Conservation (phyloP, 768 basidiomycete genomes). For the Pleurotus tuoliensis region DNA sequence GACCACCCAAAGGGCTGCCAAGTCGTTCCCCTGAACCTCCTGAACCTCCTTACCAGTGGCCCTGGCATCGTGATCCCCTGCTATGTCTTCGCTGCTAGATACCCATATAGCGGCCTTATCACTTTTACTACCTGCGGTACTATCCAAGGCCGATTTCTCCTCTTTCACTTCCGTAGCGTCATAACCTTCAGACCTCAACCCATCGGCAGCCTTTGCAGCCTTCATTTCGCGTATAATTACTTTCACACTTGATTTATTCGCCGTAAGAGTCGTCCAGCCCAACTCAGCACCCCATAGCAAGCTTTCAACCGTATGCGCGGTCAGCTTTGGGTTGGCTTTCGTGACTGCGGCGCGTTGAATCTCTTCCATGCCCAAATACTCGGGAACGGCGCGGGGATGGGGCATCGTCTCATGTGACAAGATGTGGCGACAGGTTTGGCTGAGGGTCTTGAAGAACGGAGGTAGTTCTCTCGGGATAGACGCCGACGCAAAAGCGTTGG, state of each 20-base stretch:
- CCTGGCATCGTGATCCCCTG: conserved; percentile 4
- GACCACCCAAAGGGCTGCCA: conserved; percentile 64
- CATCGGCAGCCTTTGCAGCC: conserved; percentile 28
- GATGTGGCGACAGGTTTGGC: conserved; percentile 50
- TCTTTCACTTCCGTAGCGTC: neutral
- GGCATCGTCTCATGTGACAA: conserved; percentile 43
- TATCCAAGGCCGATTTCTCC: neutral
- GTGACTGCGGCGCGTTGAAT: conserved; percentile 53
- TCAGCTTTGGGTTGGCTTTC: conserved; percentile 55
- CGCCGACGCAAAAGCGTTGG: neutral
- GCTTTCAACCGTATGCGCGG: conserved; percentile 74
- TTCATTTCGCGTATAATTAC: conserved; percentile 70
- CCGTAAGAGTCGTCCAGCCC: conserved; percentile 86
- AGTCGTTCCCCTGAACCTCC: conserved; percentile 9
- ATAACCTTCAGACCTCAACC: conserved; percentile 22
- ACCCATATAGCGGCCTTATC: conserved; percentile 20
- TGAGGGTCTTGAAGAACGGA: conserved; percentile 46
- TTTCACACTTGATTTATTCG: conserved; percentile 75
- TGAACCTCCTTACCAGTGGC: no score
- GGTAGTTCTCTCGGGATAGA: conserved; percentile 1
- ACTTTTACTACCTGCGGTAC: conserved; percentile 11
- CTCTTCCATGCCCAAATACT: conserved; percentile 7
- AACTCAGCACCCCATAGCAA: conserved; percentile 63
- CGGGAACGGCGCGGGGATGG: conserved; percentile 26
- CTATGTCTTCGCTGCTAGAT: conserved; percentile 15